Evolutionary conservation across 257 asterid genomes (phyloP).

Genomic region (Gentiana straminea): DNA sequence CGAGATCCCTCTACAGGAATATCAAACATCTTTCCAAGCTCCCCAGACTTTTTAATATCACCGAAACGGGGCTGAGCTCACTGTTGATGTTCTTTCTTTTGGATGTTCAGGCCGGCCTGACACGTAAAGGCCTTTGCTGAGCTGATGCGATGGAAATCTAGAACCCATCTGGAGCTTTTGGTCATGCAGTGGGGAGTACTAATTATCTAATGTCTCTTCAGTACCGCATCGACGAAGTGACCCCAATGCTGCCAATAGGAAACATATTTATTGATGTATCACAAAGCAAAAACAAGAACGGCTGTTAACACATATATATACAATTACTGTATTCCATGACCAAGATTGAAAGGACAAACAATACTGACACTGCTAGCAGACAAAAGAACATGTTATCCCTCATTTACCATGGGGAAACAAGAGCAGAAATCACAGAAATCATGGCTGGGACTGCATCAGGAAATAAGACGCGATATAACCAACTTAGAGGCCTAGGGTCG

Average conservation of each 20-base stretch:
- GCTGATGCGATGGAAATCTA: conserved; percentile 92
- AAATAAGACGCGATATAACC: neutral
- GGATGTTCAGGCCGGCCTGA: conserved; percentile 93
- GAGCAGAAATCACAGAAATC: neutral
- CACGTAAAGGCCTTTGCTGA: conserved; percentile 81
- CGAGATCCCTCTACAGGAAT: conserved; percentile 71
- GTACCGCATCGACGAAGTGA: conserved; percentile 13
- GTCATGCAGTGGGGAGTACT: conserved; percentile 9
- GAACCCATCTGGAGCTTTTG: conserved; percentile 57
- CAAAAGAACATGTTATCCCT: conserved; percentile 6
- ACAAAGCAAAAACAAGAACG: conserved; percentile 10
- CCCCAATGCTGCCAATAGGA: conserved; percentile 16
- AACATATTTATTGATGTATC: conserved; percentile 11
- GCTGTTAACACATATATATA: neutral
- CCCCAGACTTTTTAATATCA: conserved; percentile 86
- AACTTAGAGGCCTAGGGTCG: too few species aligned
- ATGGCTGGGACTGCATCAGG: neutral
- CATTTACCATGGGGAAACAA: neutral
- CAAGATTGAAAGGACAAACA: conserved; percentile 1
- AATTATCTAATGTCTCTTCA: conserved; percentile 11
- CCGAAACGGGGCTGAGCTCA: conserved; percentile 87
- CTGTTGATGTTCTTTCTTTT: conserved; percentile 58
- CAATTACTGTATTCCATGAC: conserved; percentile 1
- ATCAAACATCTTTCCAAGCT: conserved; percentile 89
- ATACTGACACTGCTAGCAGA: neutral